Evolutionary conservation across 139 green algal genomes (phyloP), one percentile per base, ranked within the genome.

Genomic region (Nannochloris sp.): DNA sequence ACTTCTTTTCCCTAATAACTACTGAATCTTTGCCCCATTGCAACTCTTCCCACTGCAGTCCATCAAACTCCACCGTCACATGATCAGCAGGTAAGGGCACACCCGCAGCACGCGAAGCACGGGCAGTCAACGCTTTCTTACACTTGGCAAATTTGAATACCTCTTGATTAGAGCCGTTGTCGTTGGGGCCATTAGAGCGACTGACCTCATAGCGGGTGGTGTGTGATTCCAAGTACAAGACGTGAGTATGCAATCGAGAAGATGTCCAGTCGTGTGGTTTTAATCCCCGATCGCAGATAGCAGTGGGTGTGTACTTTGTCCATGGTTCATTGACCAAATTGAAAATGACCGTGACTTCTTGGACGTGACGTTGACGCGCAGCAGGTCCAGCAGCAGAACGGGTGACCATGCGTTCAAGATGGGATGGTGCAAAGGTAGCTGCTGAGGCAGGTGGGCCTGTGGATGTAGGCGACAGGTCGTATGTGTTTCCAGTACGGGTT

Each of bases 311-410:
- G 87, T 99, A 99, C 85, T 99, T 99, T 48, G 92, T 77, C 85
- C 90, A 97, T 0, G 89, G 87, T 81, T 97, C 90, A 64, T 96
- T 96, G 65, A 77, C 90, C 64, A 99, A 76, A 81, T 96, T 97
- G 83, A 94, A 99, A 74, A 94, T 73, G 53, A 97, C 77, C 0
- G 85, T 93, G 45, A 97, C 83, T 77, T 98, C 84, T 69, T 83
- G 65, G 15, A 67, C 38, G 24, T 78, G 71, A 12, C 47, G 56
- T 44, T 71, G 58, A 24, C 58, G 44, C 8, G 29, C 35, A 45
- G 42, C 37, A 31, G 33, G 59, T 27, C 60, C 62, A 14, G 73
- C 68, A 19, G 73, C 65, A 45, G 71, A 66, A 46, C 90, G 84
- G 2, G 90, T 97, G 33, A 95, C 85, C 29, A 78, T 61, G 25